Conservation (phyloP, 108 stramenopile genomes). For the Cyclostephanos invisitatus region DNA sequence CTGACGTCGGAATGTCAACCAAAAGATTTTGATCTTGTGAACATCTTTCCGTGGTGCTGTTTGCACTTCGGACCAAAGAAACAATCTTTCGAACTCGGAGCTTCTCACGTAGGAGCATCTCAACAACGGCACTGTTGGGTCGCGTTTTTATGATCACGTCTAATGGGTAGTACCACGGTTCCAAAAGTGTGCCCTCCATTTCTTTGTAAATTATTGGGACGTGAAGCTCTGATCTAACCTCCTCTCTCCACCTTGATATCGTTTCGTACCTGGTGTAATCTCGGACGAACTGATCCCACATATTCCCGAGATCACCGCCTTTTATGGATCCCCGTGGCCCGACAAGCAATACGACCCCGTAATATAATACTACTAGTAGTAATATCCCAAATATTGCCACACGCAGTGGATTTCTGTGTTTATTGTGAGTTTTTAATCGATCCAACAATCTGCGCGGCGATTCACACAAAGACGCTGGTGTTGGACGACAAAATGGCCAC, state of each 20-base stretch:
- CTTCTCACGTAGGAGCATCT: slow-evolving; percentile 45
- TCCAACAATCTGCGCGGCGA: background rate
- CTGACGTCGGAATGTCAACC: slow-evolving; percentile 16
- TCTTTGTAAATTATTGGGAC: slow-evolving; percentile 28
- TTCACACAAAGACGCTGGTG: slow-evolving; percentile 10
- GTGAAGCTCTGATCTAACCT: slow-evolving; percentile 28
- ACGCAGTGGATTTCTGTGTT: slow-evolving; percentile 14
- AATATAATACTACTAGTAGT: background rate
- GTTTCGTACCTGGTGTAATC: slow-evolving; percentile 44
- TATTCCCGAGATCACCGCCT: slow-evolving; percentile 29
- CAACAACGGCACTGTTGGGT: slow-evolving; percentile 33
- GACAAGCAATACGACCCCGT: slow-evolving; percentile 3
- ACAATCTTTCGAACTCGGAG: slow-evolving; percentile 16
- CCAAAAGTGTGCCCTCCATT: slow-evolving; percentile 28
- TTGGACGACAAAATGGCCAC: slow-evolving; percentile 16
- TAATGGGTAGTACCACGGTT: slow-evolving; percentile 31
- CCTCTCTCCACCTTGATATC: slow-evolving; percentile 39
- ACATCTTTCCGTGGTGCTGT: background rate
- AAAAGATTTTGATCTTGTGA: slow-evolving; percentile 7
- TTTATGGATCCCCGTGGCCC: slow-evolving; percentile 39
- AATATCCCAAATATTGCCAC: slow-evolving; percentile 7
- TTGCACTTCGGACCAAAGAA: slow-evolving; percentile 16
- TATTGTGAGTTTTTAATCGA: slow-evolving; percentile 10
- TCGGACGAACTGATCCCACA: slow-evolving; percentile 31
- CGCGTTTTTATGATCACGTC: slow-evolving; percentile 32